A percentile compares a stretch with the other conserved stretches of the same genome.
phyloP scores from a whole-genome alignment of 176 grass and related monocot genomes.

The Oryza officinalis region DNA sequence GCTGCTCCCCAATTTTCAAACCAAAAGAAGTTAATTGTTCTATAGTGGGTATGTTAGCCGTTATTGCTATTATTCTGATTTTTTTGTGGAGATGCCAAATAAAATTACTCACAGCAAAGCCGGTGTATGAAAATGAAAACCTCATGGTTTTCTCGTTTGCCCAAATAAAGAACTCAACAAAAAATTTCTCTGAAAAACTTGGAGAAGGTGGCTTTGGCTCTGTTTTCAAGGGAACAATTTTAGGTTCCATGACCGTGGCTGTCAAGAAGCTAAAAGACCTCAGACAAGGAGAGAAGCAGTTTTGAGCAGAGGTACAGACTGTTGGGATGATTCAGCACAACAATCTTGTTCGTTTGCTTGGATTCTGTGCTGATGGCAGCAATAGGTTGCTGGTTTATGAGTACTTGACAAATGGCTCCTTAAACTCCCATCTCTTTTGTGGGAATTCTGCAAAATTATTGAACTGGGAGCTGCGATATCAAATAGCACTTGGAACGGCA shows the following conservation, averaged over 20 bases:
- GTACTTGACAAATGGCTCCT: conserved; percentile 41
- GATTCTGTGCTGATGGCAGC: conserved; percentile 27
- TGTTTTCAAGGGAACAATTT: conserved; percentile 43
- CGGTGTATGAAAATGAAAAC: not conserved
- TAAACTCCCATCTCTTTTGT: conserved; percentile 34
- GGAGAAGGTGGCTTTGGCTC: conserved; percentile 47
- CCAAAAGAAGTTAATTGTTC: not conserved
- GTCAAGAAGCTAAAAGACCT: conserved; percentile 34
- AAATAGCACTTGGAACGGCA: conserved; percentile 29
- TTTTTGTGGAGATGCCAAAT: not conserved
- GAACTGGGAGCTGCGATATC: conserved; percentile 35
- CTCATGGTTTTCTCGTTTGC: conserved; percentile 8
- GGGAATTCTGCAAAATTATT: not conserved
- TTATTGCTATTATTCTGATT: not conserved
- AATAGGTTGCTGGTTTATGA: conserved; percentile 42
- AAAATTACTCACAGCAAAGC: not conserved
- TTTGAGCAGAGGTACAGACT: conserved; percentile 41
- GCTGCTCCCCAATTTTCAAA: no score
- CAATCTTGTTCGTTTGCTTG: conserved; percentile 47
- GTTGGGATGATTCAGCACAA: conserved; percentile 51
- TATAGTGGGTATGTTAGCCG: not conserved
- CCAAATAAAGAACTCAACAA: conserved; percentile 14
- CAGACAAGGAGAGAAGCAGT: conserved; percentile 46
- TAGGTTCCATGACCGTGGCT: not conserved
- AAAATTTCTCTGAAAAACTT: conserved; percentile 37